Conservation (phyloP, 176 grass and related monocot genomes). For the Alloteropsis semialata region DNA sequence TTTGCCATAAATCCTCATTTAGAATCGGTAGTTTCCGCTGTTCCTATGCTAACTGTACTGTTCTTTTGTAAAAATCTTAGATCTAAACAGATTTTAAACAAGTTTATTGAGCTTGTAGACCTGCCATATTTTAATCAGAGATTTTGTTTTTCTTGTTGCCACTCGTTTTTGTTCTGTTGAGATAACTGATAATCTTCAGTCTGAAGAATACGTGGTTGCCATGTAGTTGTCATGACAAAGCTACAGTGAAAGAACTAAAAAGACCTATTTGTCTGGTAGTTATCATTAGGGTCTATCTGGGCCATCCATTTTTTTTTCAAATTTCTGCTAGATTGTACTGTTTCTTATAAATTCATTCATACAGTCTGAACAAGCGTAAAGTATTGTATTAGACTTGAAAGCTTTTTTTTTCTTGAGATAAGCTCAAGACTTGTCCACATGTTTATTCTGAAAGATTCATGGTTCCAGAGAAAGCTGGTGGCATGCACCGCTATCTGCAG, state of each 20-base stretch:
- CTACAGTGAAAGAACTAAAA: not conserved
- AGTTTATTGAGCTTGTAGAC: too few relatives aligned
- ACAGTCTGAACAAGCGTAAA: too few relatives aligned
- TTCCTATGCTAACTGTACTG: too few relatives aligned
- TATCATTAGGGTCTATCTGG: too few relatives aligned
- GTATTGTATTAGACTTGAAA: not conserved
- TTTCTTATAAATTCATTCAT: not conserved
- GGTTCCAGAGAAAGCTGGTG: not conserved
- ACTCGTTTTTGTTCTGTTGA: not conserved
- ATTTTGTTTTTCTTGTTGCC: not conserved
- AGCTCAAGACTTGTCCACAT: not conserved
- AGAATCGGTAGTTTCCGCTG: too few relatives aligned
- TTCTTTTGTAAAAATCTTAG: too few relatives aligned
- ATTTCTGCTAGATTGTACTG: not conserved
- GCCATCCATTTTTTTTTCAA: too few relatives aligned
- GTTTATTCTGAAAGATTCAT: not conserved
- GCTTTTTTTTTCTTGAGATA: too few relatives aligned
- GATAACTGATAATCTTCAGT: not conserved
- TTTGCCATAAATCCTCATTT: too few relatives aligned
- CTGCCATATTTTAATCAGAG: too few relatives aligned
- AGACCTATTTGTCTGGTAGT: not conserved
- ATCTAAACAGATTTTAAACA: too few relatives aligned
- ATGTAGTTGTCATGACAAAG: too few relatives aligned
- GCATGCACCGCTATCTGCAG: not conserved
- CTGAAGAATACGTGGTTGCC: not conserved